phyloP scores from a whole-genome alignment of 2,329 filamentous ascomycete genomes.

The Stemphylium beticola region DNA sequence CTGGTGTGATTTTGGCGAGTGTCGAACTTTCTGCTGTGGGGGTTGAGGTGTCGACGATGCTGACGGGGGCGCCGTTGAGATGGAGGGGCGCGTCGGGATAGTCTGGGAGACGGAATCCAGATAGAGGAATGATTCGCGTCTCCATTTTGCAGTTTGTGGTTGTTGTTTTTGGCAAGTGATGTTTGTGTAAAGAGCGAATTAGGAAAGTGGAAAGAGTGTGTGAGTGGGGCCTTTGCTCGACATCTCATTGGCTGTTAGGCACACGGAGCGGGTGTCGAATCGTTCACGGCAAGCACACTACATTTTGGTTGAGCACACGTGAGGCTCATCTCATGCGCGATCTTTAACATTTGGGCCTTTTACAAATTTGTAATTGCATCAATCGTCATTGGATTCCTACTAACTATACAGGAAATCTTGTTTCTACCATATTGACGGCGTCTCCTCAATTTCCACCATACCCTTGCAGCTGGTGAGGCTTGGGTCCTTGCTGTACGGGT shows the following conservation, averaged over 20 bases:
- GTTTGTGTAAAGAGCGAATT: conserved; percentile 1
- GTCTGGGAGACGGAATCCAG: conserved; percentile 19
- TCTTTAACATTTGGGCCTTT: not conserved
- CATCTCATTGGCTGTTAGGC: conserved; percentile 6
- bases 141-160: conserved; percentile 6
- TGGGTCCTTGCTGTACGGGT: conserved; percentile 29
- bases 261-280: not conserved
- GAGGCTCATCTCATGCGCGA: too few relatives aligned
- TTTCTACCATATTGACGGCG: not conserved
- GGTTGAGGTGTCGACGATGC: conserved; percentile 10
- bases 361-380: not conserved
- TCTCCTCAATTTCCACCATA: conserved; percentile 11
- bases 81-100: conserved; percentile 14
- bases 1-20: conserved; percentile 4
- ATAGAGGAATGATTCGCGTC: not conserved
- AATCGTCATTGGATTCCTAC: not conserved
- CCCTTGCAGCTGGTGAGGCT: conserved; percentile 35
- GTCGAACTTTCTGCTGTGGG: not conserved
- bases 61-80: conserved; percentile 14
- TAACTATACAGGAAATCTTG: too few relatives aligned
- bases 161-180: not conserved
- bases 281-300: too few relatives aligned
- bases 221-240: conserved; percentile 3
- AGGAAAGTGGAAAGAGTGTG: conserved; percentile 10
- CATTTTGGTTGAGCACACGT: too few relatives aligned